Percentiles rank a stretch among this genome's conserved stretches.
These are phyloP conservation scores for Suhomyces anneliseae DNA, from an alignment of 1,139 yeast genomes.

Conservation along the genomic window DNA sequence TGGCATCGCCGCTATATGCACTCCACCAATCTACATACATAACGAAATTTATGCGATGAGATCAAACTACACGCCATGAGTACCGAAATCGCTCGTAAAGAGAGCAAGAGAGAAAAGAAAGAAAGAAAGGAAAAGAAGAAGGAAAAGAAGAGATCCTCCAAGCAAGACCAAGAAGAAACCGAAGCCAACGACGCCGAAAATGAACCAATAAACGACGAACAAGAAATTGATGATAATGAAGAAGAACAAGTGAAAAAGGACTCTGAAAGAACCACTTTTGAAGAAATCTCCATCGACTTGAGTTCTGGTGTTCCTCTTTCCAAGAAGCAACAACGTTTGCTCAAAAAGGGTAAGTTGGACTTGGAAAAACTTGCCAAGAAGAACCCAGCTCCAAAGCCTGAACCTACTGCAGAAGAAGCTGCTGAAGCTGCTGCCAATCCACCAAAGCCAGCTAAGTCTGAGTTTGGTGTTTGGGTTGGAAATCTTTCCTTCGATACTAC, in stretches of 20 bases:
- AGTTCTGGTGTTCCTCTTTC: constrained; percentile 80
- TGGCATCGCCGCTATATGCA: not conserved
- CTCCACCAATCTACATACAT: not conserved
- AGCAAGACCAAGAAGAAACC: constrained; percentile 4
- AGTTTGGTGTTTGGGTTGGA: constrained; percentile 91
- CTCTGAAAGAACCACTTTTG: constrained; percentile 18
- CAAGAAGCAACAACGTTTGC: constrained; percentile 83
- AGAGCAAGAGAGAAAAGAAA: constrained; percentile 29
- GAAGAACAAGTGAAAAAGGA: constrained; percentile 4
- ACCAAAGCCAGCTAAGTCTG: constrained; percentile 41
- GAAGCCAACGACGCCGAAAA: constrained; percentile 8
- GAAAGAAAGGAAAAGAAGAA: constrained; percentile 26
- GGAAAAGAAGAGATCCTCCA: constrained; percentile 18
- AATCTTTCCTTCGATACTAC: constrained; percentile 85
- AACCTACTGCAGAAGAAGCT: constrained; percentile 29
- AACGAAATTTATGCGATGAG: constrained; percentile 7
- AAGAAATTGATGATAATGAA: not conserved
- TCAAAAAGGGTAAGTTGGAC: constrained; percentile 76
- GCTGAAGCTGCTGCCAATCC: constrained; percentile 25
- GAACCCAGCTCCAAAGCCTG: constrained; percentile 46
- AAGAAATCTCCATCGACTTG: constrained; percentile 80
- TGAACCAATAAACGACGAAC: not conserved
- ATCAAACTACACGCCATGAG: constrained; percentile 4
- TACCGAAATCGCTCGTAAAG: constrained; percentile 13
- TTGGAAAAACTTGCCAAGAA: constrained; percentile 56